These are phyloP conservation scores for Spiraea crenata DNA, from an alignment of 331 rosid genomes.

Conservation along the genomic window DNA sequence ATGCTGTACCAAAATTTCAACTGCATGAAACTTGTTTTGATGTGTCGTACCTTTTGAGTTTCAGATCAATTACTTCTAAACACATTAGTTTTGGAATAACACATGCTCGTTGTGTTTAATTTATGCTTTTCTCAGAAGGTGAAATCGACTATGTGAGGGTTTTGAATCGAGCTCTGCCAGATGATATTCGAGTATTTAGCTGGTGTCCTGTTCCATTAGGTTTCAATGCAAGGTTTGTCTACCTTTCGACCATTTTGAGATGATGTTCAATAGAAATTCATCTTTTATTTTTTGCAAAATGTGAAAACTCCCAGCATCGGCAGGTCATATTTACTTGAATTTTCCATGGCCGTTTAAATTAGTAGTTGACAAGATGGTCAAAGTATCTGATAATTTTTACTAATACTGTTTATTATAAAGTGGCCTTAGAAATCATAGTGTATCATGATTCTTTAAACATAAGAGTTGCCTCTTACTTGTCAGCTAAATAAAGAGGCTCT, in stretches of 20 bases:
- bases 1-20: not conserved
- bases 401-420: not conserved
- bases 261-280: not conserved
- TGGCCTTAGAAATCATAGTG: not conserved
- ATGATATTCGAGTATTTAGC: conserved; percentile 79
- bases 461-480: not conserved
- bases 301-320: not conserved
- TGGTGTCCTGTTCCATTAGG: conserved; percentile 83
- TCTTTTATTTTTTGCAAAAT: not conserved
- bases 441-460: not conserved
- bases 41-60: not conserved
- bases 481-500: not conserved
- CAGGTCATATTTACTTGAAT: not conserved
- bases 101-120: not conserved
- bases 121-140: conserved; percentile 45
- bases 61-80: not conserved
- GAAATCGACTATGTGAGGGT: conserved; percentile 93
- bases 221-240: conserved; percentile 88
- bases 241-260: conserved; percentile 18
- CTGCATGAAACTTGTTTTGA: not conserved
- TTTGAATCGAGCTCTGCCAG: conserved; percentile 80
- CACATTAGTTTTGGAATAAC: not conserved
- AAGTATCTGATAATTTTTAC: not conserved
- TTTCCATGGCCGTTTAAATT: not conserved
- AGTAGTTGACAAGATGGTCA: too few relatives aligned